These are phyloP conservation scores for Apophysomyces variabilis DNA, from an alignment of 371 early-diverging fungal genomes.

Conservation along the genomic window DNA sequence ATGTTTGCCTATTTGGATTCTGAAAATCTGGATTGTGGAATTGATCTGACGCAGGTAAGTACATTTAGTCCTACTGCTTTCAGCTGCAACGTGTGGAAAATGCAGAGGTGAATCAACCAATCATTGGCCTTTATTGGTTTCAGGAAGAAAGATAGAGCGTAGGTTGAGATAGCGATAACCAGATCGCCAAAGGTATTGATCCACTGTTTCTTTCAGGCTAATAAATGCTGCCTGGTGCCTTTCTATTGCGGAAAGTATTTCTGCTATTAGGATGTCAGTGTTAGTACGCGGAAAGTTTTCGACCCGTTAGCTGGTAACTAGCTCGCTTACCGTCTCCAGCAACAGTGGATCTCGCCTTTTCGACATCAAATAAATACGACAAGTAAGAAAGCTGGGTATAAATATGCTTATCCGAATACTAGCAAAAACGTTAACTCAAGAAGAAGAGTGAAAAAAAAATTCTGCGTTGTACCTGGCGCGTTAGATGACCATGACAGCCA, in stretches of 20 bases:
- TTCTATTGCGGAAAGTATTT: background rate
- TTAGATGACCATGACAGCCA: background rate
- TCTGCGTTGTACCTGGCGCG: background rate
- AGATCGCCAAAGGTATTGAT: conserved; percentile 62
- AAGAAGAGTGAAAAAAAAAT: background rate
- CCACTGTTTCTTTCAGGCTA: conserved; percentile 47
- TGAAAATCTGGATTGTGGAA: conserved; percentile 31
- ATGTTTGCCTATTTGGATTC: conserved; percentile 54
- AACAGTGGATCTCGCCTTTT: conserved; percentile 21
- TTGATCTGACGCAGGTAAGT: conserved; percentile 17
- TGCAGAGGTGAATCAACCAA: background rate
- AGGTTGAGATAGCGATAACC: conserved; percentile 70
- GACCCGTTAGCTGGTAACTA: too few relatives aligned
- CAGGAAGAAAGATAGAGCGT: background rate
- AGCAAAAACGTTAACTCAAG: background rate
- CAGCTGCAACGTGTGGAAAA: background rate
- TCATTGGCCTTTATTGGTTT: background rate
- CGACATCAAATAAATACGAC: background rate
- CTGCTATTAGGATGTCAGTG: background rate
- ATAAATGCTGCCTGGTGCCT: conserved; percentile 6
- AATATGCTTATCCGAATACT: conserved; percentile 10
- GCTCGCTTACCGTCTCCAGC: conserved; percentile 22
- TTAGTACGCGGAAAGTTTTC: too few relatives aligned
- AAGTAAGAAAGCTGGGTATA: conserved; percentile 10
- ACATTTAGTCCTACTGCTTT: background rate